These are phyloP conservation scores for Zalerion maritima DNA, from an alignment of 495 filamentous ascomycete genomes.

Conservation along the genomic window DNA sequence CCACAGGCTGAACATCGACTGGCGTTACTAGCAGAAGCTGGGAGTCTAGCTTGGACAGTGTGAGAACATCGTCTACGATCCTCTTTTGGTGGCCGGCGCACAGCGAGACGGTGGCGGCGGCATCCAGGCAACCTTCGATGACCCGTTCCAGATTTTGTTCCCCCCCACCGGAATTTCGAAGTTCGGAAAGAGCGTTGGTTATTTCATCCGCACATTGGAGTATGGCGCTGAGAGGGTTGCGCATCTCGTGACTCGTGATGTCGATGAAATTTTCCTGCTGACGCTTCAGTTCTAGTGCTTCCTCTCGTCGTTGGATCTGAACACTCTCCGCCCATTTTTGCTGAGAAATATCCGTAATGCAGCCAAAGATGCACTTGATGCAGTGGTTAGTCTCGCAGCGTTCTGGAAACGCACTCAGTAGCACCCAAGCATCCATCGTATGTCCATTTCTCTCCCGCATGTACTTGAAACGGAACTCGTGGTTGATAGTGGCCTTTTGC, in stretches of 20 bases:
- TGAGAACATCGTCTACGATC: conserved; percentile 67
- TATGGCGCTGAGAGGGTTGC: conserved; percentile 71
- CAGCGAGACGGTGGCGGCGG: conserved; percentile 67
- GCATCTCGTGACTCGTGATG: conserved; percentile 78
- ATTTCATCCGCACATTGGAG: conserved; percentile 75
- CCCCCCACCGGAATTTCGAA: too few species aligned
- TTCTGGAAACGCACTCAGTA: conserved; percentile 58
- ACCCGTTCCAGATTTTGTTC: conserved; percentile 13
- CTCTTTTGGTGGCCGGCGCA: conserved; percentile 73
- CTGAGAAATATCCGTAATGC: conserved; percentile 41
- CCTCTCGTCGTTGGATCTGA: conserved; percentile 44
- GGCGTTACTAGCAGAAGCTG: conserved; percentile 63
- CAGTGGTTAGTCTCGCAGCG: conserved; percentile 35
- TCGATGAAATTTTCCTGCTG: conserved; percentile 79
- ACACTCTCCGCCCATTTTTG: conserved; percentile 49
- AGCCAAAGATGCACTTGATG: conserved; percentile 56
- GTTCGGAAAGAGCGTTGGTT: conserved; percentile 23
- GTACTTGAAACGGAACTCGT: conserved; percentile 55
- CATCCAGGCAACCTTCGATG: conserved; percentile 49
- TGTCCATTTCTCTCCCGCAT: conserved; percentile 42
- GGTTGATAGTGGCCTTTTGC: conserved; percentile 38
- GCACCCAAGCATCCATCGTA: conserved; percentile 50
- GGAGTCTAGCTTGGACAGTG: conserved; percentile 75
- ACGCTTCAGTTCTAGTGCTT: conserved; percentile 49
- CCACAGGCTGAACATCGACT: conserved; percentile 53